phyloP scores from a whole-genome alignment of 139 green algal genomes.

The Zygnema circumcarinatum region DNA sequence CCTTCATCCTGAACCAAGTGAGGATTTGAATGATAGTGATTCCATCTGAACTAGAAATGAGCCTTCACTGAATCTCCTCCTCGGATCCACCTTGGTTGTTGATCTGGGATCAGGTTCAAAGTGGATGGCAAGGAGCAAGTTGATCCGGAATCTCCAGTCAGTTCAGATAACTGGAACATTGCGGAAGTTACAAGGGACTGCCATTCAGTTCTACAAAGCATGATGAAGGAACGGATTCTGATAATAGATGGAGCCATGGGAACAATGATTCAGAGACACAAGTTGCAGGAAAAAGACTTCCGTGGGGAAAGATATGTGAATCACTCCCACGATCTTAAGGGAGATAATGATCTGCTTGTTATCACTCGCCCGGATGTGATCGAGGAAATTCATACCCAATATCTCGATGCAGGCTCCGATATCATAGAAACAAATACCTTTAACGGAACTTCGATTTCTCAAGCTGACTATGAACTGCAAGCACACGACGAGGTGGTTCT shows the following conservation, averaged over 20 bases:
- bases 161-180: slow-evolving; percentile 23
- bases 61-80: too few relatives aligned
- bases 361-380: slow-evolving; percentile 94
- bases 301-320: slow-evolving; percentile 68
- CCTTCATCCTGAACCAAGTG: background rate
- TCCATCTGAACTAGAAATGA: background rate
- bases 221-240: slow-evolving; percentile 89
- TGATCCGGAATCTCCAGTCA: slow-evolving; percentile 42
- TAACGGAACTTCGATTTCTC: slow-evolving; percentile 90
- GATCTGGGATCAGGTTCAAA: slow-evolving; percentile 42
- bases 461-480: slow-evolving; percentile 94
- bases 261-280: slow-evolving; percentile 86
- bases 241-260: slow-evolving; percentile 98
- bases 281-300: slow-evolving; percentile 92
- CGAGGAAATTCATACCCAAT: slow-evolving; percentile 88
- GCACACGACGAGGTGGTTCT: slow-evolving; percentile 81
- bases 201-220: slow-evolving; percentile 78
- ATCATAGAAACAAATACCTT: slow-evolving; percentile 99
- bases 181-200: slow-evolving; percentile 38
- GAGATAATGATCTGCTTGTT: slow-evolving; percentile 97
- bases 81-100: too few relatives aligned
- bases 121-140: slow-evolving; percentile 42
- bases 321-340: slow-evolving; percentile 92
- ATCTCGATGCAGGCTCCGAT: slow-evolving; percentile 90
- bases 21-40: background rate